Percentiles rank a stretch among this genome's conserved stretches.
Evolutionary conservation across 2,329 filamentous ascomycete species (phyloP).

Genomic region (Fusarium redolens): DNA sequence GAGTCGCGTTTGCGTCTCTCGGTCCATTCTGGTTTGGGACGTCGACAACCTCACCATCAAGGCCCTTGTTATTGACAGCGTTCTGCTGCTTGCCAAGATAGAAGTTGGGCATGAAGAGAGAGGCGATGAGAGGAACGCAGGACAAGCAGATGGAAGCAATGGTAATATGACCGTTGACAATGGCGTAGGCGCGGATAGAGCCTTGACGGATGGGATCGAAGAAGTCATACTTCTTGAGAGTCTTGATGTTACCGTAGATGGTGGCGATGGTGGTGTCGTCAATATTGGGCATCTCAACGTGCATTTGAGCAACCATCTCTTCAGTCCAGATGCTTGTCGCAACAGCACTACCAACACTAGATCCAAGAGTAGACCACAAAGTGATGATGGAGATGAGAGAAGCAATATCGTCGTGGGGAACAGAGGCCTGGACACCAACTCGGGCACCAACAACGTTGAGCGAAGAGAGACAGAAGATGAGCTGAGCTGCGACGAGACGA

Average conservation of each 20-base stretch:
- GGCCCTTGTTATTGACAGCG: slow-evolving; percentile 49
- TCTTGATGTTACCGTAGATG: slow-evolving; percentile 52
- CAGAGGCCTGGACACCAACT: slow-evolving; percentile 55
- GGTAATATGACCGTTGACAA: slow-evolving; percentile 50
- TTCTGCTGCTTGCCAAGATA: slow-evolving; percentile 52
- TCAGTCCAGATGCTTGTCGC: slow-evolving; percentile 54
- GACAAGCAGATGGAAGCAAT: slow-evolving; percentile 48
- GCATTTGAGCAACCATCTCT: slow-evolving; percentile 51
- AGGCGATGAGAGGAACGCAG: slow-evolving; percentile 48
- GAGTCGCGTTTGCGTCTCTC: background rate
- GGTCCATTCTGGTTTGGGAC: slow-evolving; percentile 31
- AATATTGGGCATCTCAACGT: slow-evolving; percentile 45
- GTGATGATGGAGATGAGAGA: slow-evolving; percentile 52
- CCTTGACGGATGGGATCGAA: slow-evolving; percentile 51
- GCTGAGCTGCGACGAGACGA: slow-evolving; percentile 49
- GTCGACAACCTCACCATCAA: slow-evolving; percentile 46
- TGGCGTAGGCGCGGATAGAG: slow-evolving; percentile 51
- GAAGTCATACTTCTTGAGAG: slow-evolving; percentile 48
- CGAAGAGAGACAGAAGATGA: slow-evolving; percentile 52
- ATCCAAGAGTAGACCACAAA: slow-evolving; percentile 55
- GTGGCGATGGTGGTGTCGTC: slow-evolving; percentile 38
- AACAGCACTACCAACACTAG: slow-evolving; percentile 53
- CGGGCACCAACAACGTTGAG: slow-evolving; percentile 55
- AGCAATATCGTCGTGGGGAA: slow-evolving; percentile 57
- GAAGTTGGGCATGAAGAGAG: slow-evolving; percentile 56